Evolutionary conservation across 176 grass and related monocot genomes (phyloP).

Genomic region (Cocos nucifera): DNA sequence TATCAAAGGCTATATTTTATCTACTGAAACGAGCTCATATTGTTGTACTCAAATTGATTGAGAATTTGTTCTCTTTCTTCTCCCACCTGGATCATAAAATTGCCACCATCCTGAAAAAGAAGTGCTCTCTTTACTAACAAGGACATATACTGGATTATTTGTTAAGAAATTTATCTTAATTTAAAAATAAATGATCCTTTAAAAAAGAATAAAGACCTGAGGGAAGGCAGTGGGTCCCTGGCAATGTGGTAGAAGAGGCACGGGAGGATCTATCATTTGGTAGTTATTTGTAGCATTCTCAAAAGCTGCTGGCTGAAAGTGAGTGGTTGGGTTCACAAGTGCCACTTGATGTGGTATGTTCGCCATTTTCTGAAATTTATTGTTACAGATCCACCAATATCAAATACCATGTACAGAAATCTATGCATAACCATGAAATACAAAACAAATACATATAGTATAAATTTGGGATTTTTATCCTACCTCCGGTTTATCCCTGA

Average conservation of each 20-base stretch:
- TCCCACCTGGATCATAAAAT: constrained; percentile 13
- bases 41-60: constrained; percentile 12
- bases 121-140: not conserved
- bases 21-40: not conserved
- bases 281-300: constrained; percentile 3
- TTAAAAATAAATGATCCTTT: not conserved
- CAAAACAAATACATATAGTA: too few species aligned
- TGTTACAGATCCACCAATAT: not conserved
- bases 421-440: too few species aligned
- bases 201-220: constrained; percentile 17
- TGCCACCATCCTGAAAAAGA: constrained; percentile 20
- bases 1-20: too few species aligned
- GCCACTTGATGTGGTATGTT: constrained; percentile 11
- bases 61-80: constrained; percentile 3
- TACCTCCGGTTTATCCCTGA: constrained; percentile 1
- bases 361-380: constrained; percentile 10
- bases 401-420: not conserved
- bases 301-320: constrained; percentile 3
- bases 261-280: constrained; percentile 8
- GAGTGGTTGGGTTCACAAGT: constrained; percentile 7
- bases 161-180: not conserved
- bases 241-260: constrained; percentile 6
- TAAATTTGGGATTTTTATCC: not conserved
- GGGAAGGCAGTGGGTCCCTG: constrained; percentile 16
- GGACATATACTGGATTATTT: too few species aligned